phyloP scores from a whole-genome alignment of 2,329 filamentous ascomycete genomes.

The Cordyceps tenuipes region DNA sequence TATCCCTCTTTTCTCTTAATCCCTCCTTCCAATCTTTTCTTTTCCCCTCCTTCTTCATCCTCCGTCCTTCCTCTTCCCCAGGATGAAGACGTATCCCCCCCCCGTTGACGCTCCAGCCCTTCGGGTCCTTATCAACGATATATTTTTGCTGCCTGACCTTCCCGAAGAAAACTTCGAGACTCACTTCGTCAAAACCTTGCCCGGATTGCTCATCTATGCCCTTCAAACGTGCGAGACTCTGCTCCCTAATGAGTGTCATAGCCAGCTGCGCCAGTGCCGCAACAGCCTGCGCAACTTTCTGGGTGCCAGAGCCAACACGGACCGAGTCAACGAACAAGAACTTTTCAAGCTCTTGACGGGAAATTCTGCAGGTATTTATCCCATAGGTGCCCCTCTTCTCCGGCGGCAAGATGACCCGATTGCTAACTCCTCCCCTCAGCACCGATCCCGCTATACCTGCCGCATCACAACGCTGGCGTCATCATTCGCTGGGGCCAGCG shows the following conservation, averaged over 20 bases:
- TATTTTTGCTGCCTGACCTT: neutral
- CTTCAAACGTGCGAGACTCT: neutral
- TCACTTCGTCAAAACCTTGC: neutral
- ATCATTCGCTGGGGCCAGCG: neutral
- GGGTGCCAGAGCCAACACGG: neutral
- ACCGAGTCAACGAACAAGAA: neutral
- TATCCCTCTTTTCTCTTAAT: neutral
- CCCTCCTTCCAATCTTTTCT: no score
- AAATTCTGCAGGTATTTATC: neutral
- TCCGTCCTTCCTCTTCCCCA: no score
- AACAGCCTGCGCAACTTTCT: neutral
- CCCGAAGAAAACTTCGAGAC: neutral
- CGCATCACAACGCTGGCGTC: neutral
- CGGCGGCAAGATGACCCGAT: neutral
- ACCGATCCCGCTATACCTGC: neutral
- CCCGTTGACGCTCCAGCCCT: neutral
- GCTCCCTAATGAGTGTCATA: neutral
- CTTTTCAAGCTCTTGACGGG: neutral
- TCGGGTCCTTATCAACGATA: neutral
- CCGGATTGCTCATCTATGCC: neutral
- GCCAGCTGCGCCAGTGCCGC: neutral
- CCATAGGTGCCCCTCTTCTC: neutral
- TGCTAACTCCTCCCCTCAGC: neutral
- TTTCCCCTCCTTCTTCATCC: no score
- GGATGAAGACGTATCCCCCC: no score